phyloP scores from a whole-genome alignment of 2,329 filamentous ascomycete genomes.

The Emericellopsis cladophorae region DNA sequence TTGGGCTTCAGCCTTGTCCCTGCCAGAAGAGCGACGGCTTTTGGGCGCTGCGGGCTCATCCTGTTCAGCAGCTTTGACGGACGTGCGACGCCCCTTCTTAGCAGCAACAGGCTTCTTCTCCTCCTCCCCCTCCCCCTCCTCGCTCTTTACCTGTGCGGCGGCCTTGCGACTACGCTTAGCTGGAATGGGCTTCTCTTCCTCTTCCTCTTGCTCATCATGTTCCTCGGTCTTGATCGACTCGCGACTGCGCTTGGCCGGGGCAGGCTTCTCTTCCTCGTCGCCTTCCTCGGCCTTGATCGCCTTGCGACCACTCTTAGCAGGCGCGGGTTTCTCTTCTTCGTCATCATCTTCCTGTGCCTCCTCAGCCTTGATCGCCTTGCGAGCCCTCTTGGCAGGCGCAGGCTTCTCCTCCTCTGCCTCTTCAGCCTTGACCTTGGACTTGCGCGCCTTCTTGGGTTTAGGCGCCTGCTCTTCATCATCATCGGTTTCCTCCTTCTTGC shows the following conservation, averaged over 20 bases:
- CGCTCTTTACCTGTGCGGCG: conserved; percentile 4
- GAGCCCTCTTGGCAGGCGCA: conserved; percentile 7
- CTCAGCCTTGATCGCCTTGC: conserved; percentile 6
- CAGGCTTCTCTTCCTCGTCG: conserved; percentile 2
- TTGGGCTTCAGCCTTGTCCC: conserved; percentile 4
- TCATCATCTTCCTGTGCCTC: not conserved
- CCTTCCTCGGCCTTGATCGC: not conserved
- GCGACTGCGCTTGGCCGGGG: conserved; percentile 1
- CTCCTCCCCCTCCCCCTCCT: conserved; percentile 5
- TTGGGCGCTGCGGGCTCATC: not conserved
- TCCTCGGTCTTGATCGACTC: conserved; percentile 7
- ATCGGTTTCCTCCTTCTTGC: not conserved
- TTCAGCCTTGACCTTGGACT: conserved; percentile 9
- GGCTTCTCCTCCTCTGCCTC: conserved; percentile 8
- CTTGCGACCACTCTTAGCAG: conserved; percentile 4
- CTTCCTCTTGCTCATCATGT: not conserved
- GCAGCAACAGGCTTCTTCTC: conserved; percentile 4
- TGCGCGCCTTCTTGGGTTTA: conserved; percentile 2
- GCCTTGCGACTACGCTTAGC: conserved; percentile 3
- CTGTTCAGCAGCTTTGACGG: conserved; percentile 2
- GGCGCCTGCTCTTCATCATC: not conserved
- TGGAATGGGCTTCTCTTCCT: not conserved
- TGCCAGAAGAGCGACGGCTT: conserved; percentile 1
- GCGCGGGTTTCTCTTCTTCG: not conserved
- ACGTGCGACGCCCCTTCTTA: conserved; percentile 8